Conservation (phyloP, 2,329 filamentous ascomycete species). For the Nigrospora osmanthi region DNA sequence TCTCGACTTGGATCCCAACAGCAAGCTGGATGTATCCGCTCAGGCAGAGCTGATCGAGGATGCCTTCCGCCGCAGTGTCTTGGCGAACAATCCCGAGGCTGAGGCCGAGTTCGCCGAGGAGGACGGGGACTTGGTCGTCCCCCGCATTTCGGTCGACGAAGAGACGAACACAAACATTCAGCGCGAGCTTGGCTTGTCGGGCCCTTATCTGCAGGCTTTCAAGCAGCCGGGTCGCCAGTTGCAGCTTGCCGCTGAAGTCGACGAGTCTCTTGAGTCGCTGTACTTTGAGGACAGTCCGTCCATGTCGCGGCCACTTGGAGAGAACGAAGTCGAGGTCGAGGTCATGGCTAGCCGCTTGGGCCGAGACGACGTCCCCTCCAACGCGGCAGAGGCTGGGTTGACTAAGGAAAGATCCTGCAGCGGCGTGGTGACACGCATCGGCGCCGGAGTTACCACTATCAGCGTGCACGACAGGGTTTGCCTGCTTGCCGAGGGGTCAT, state of each 20-base stretch:
- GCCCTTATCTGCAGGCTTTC: constrained; percentile 11
- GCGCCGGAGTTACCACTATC: constrained; percentile 4
- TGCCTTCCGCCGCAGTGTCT: not conserved
- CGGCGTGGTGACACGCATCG: not conserved
- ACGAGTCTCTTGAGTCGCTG: constrained; percentile 6
- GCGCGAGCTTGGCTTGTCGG: constrained; percentile 9
- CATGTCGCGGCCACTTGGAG: constrained; percentile 12
- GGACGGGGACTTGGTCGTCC: constrained; percentile 10
- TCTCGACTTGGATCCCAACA: constrained; percentile 16
- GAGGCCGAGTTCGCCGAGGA: constrained; percentile 13
- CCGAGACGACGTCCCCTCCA: constrained; percentile 19
- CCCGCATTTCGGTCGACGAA: constrained; percentile 10
- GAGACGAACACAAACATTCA: constrained; percentile 13
- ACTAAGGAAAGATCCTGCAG: not conserved
- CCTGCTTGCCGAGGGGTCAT: constrained; percentile 28
- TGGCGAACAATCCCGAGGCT: constrained; percentile 2
- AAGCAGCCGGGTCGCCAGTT: constrained; percentile 6
- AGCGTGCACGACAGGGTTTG: constrained; percentile 18
- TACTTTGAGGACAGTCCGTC: constrained; percentile 7
- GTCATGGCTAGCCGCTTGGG: constrained; percentile 19
- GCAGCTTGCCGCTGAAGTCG: constrained; percentile 4
- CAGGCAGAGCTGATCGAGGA: constrained; percentile 8
- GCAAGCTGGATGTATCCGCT: constrained; percentile 7
- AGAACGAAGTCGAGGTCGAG: constrained; percentile 24
- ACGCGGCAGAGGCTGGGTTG: not conserved